These are phyloP conservation scores for Trapa incisa DNA, from an alignment of 345 rosid genomes.

Conservation along the genomic window DNA sequence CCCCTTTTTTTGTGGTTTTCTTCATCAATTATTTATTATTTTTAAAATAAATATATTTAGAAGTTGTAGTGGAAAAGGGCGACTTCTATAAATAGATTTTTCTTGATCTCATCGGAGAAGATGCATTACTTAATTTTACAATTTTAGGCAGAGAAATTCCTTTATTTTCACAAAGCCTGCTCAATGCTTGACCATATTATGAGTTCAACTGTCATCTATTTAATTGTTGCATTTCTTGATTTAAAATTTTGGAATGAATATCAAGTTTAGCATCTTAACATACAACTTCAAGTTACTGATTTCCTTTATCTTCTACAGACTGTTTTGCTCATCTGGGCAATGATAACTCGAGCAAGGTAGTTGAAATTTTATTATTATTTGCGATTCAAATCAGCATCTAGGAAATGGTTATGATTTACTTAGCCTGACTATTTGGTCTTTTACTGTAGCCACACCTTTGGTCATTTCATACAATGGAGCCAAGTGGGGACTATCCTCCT, in stretches of 20 bases:
- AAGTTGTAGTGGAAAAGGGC: background rate
- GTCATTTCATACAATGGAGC: slow-evolving; percentile 79
- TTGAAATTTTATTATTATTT: background rate
- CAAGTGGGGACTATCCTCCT: slow-evolving; percentile 82
- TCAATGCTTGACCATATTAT: too few relatives aligned
- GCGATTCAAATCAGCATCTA: background rate
- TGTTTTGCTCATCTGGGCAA: slow-evolving; percentile 59
- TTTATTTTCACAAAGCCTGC: too few relatives aligned
- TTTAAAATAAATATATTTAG: too few relatives aligned
- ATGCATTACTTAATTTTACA: background rate
- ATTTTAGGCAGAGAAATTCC: background rate
- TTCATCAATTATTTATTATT: background rate
- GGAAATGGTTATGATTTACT: background rate
- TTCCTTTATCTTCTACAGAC: slow-evolving; percentile 32
- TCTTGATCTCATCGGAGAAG: background rate
- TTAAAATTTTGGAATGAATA: background rate
- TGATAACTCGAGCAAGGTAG: slow-evolving; percentile 56
- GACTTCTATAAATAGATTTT: background rate
- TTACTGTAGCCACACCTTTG: slow-evolving; percentile 29
- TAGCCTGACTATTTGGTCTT: slow-evolving; percentile 3
- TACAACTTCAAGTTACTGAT: slow-evolving; percentile 13
- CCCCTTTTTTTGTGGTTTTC: background rate
- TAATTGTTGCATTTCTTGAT: too few relatives aligned
- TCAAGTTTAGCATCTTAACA: background rate
- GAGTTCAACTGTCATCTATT: too few relatives aligned